Evolutionary conservation across 345 rosid genomes (phyloP).

Genomic region (Mercurialis annua): DNA sequence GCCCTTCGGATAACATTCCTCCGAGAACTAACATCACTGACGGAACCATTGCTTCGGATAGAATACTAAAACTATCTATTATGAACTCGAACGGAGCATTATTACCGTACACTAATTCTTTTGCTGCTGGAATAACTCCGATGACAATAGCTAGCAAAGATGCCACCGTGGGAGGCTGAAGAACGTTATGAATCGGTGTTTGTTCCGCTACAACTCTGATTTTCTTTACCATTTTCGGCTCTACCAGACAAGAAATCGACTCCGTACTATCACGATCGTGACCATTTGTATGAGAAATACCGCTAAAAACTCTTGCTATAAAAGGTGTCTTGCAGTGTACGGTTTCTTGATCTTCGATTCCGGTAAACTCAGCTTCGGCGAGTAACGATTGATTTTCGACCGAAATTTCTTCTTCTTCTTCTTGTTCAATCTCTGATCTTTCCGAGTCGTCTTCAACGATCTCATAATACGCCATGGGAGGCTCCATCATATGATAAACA

Average conservation of each 20-base stretch:
- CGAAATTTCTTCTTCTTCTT: not conserved
- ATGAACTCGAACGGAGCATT: constrained; percentile 81
- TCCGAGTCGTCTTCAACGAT: constrained; percentile 16
- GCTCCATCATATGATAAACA: constrained; percentile 55
- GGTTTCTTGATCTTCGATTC: constrained; percentile 28
- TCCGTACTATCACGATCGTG: constrained; percentile 32
- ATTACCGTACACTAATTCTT: constrained; percentile 54
- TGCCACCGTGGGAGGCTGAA: constrained; percentile 90
- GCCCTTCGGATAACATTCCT: constrained; percentile 91
- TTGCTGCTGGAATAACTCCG: constrained; percentile 72
- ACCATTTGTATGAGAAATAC: constrained; percentile 13
- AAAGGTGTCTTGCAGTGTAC: constrained; percentile 39
- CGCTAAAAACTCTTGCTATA: constrained; percentile 27
- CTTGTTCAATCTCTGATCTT: constrained; percentile 7
- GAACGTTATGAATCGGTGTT: constrained; percentile 77
- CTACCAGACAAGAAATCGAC: constrained; percentile 69
- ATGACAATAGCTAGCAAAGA: constrained; percentile 68
- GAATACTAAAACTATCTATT: constrained; percentile 76
- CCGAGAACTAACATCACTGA: constrained; percentile 94
- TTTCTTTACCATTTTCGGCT: constrained; percentile 78
- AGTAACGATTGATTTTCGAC: constrained; percentile 30
- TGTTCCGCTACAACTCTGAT: constrained; percentile 78
- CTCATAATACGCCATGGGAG: constrained; percentile 30
- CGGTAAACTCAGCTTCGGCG: constrained; percentile 42
- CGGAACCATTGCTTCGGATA: constrained; percentile 85